Evolutionary conservation across 345 rosid genomes (phyloP).

Genomic region (Hibiscus mutabilis): DNA sequence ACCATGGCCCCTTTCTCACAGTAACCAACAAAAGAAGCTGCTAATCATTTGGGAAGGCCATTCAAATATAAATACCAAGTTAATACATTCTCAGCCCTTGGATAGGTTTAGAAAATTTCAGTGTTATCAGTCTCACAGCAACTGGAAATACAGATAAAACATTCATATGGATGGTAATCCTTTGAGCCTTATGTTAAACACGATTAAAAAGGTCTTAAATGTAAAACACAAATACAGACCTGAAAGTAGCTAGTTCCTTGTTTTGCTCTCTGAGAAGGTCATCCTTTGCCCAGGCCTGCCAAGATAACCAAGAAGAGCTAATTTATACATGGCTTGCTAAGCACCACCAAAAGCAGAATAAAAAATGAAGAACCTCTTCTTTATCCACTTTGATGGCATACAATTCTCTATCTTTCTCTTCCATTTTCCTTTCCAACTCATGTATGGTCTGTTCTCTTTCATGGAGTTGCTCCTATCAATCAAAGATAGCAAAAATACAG

Average conservation of each 20-base stretch:
- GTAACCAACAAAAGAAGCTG: neutral
- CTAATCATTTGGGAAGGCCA: neutral
- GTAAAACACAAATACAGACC: conserved; percentile 30
- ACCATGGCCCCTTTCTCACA: too few relatives aligned
- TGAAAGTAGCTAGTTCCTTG: conserved; percentile 74
- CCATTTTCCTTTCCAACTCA: conserved; percentile 75
- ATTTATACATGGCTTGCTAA: conserved; percentile 1
- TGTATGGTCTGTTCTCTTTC: conserved; percentile 58
- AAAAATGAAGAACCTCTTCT: conserved; percentile 59
- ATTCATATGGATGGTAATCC: neutral
- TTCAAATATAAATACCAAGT: neutral
- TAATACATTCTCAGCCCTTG: neutral
- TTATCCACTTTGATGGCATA: conserved; percentile 78
- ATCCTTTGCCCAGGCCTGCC: conserved; percentile 93
- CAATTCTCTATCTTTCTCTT: conserved; percentile 80
- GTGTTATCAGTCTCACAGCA: neutral
- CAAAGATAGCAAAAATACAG: conserved; percentile 4
- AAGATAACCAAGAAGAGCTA: conserved; percentile 9
- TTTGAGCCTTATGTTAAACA: neutral
- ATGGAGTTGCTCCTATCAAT: conserved; percentile 63
- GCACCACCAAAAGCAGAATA: neutral
- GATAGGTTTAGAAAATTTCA: neutral
- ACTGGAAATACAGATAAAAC: neutral
- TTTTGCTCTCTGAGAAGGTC: conserved; percentile 86
- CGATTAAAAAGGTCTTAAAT: neutral